Evolutionary conservation across 163 green algal species (phyloP), one percentile per base, ranked within the genome.

Genomic region (Chlorella variabilis): DNA sequence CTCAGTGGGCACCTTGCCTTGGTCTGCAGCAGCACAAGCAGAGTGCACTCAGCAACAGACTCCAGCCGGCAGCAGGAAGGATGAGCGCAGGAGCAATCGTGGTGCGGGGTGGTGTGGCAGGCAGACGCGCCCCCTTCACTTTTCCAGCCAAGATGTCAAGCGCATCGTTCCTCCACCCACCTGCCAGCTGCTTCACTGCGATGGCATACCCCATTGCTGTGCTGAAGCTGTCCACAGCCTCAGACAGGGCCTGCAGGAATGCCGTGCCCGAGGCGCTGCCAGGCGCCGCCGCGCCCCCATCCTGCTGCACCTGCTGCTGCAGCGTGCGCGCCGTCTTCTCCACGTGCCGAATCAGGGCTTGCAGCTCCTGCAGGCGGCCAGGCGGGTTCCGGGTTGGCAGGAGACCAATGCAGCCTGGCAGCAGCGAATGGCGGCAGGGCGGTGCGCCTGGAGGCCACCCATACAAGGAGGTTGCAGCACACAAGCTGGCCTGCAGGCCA

Each of bases 331-430:
- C 70, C 33, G 62, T 25, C 65, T 80, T 81, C 56, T 93, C 88
- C 69, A 90, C 87, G 68, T 88, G 89, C 36, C 90, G 85, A 25
- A 89, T 83, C 31, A 93, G 79, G 6, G 87, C 84, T 67, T 89
- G 81, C 71, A 92, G 77, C 83, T 92, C 87, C 51, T 85, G 77
- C 58, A 34, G 4, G 13, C 3, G 58, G 9, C 17, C 4, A 2
- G 29, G 33, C 21, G 83, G 45, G 15, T n/a, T n/a, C n/a, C n/a
- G n/a, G n/a, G n/a, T n/a, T n/a, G n/a, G n/a, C n/a, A n/a, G n/a
- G n/a, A n/a, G n/a, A n/a, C n/a, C n/a, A n/a, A n/a, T n/a, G n/a
- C n/a, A n/a, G n/a, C n/a, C 59, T 68, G 23, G 27, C 27, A 33
- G 27, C 27, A 39, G 59, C n/a, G n/a, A n/a, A n/a, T n/a, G n/a